Percentiles rank a stretch among this genome's conserved stretches.
Conservation (phyloP, 176 grass and related monocot species). For the Musa itinerans region DNA sequence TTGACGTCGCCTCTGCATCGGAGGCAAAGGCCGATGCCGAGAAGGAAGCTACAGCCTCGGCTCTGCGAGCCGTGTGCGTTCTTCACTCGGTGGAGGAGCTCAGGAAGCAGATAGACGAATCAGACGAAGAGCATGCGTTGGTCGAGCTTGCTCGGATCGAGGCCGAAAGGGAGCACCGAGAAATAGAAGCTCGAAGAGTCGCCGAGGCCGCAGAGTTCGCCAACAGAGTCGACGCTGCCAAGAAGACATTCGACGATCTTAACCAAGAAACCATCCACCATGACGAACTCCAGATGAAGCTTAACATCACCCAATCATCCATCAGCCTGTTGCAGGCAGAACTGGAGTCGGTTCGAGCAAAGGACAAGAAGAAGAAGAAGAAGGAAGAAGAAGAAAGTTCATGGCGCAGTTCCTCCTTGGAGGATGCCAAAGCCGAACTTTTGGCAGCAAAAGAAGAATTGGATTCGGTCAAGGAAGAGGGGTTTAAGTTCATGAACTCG, state of each 20-base stretch:
- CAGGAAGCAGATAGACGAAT: conserved; percentile 51
- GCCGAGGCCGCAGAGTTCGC: conserved; percentile 38
- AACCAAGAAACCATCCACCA: conserved; percentile 23
- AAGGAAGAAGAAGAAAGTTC: conserved; percentile 23
- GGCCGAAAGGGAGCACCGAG: conserved; percentile 66
- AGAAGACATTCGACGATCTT: conserved; percentile 32
- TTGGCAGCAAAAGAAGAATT: conserved; percentile 45
- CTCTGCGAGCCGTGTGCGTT: conserved; percentile 33
- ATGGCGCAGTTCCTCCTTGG: conserved; percentile 18
- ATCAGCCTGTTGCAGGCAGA: conserved; percentile 57
- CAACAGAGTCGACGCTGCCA: conserved; percentile 33
- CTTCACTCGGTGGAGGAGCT: conserved; percentile 43
- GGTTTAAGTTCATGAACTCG: conserved; percentile 71
- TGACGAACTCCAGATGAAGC: conserved; percentile 45
- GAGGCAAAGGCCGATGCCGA: conserved; percentile 65
- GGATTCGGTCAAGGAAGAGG: conserved; percentile 48
- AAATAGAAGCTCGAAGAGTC: conserved; percentile 48
- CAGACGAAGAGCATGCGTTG: conserved; percentile 82
- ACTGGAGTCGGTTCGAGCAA: conserved; percentile 65
- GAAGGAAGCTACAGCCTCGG: conserved; percentile 52
- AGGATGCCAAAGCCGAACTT: conserved; percentile 35
- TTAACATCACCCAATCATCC: conserved; percentile 43
- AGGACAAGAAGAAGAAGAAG: conserved; percentile 24
- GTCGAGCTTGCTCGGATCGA: conserved; percentile 94
- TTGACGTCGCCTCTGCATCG: conserved; percentile 33